Conservation (phyloP, 257 asterid species). For the Avicennia marina region DNA sequence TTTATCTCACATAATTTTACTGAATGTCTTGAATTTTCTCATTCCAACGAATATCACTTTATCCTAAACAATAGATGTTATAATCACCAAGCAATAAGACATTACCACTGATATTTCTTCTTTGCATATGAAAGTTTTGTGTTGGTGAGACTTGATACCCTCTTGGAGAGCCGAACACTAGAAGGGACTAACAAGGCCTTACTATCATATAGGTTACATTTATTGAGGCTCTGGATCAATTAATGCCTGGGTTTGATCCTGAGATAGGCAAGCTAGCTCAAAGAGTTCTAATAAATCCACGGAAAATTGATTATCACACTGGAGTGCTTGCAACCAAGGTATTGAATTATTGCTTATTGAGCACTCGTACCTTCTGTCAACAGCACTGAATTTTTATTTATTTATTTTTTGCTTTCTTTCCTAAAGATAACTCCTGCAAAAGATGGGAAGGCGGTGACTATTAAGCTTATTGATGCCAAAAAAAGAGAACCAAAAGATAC, state of each 20-base stretch:
- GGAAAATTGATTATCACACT: conserved; percentile 69
- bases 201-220: conserved; percentile 30
- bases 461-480: conserved; percentile 94
- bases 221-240: conserved; percentile 50
- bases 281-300: conserved; percentile 69
- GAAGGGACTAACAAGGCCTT: background rate
- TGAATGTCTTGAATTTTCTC: background rate
- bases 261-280: conserved; percentile 83
- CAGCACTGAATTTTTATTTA: conserved; percentile 10
- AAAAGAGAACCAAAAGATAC: conserved; percentile 77
- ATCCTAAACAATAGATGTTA: background rate
- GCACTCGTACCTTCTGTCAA: background rate
- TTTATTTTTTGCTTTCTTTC: background rate
- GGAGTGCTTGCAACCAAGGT: conserved; percentile 87
- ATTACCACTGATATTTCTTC: background rate
- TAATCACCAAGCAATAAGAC: background rate
- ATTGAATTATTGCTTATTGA: conserved; percentile 1
- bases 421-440: conserved; percentile 80
- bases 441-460: conserved; percentile 82
- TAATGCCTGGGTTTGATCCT: conserved; percentile 89
- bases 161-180: background rate
- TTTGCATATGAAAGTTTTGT: too few relatives aligned
- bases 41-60: background rate
- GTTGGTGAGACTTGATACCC: conserved; percentile 1
- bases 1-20: background rate